Base-by-base conservation (phyloP, 2,329 filamentous ascomycete species). In the Beauveria varroae region DNA sequence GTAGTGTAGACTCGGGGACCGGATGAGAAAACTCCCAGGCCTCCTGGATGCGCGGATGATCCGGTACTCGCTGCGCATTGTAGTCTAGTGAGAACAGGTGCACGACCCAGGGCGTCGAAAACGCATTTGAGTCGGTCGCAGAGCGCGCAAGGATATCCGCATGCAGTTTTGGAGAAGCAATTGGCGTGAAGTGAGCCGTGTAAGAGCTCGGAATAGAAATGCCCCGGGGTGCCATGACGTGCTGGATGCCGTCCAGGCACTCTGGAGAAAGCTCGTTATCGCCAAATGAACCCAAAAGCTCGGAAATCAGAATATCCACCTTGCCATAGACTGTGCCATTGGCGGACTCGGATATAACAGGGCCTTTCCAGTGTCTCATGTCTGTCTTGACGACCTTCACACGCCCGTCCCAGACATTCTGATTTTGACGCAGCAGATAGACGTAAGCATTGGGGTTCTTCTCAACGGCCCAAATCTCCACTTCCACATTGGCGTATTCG, bases 361-460 rank as follows among this genome's bases (percentile, higher is more conserved):
- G 93, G 0, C 96, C 96, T 68, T 90, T 89, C 96, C 96, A 99
- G 63, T 88, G 88, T 54, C 95, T 87, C 95, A 99, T 99, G 72
- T 99, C 95, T 1, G 92, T 96, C 76, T 96, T 96, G 65, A 98
- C 88, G 37, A 99, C 85, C 1, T 87, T 93, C 22, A 97, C 93
- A 58, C 82, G 83, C 24, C 87, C 86, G 62, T 79, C 82, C 95
- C 95, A 99, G n/a, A 86, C 81, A 20, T 82, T 84, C 65, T 87
- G 81, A 70, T 98, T 98, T 70, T 96, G 91, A 26, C 90, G 84
- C 64, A 96, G 86, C 2, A 99, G 84, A 66, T 97, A 87, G 7
- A 99, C 93, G 71, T 93, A 98, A 0, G 95, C 95, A 70, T 99
- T 98, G 4, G 91, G 95, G 74, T 99, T 99, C 81, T 99, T 99